Percentiles rank a stretch among this genome's conserved stretches.
Evolutionary conservation across 331 rosid genomes (phyloP).

Genomic region (Cucumis variabilis): DNA sequence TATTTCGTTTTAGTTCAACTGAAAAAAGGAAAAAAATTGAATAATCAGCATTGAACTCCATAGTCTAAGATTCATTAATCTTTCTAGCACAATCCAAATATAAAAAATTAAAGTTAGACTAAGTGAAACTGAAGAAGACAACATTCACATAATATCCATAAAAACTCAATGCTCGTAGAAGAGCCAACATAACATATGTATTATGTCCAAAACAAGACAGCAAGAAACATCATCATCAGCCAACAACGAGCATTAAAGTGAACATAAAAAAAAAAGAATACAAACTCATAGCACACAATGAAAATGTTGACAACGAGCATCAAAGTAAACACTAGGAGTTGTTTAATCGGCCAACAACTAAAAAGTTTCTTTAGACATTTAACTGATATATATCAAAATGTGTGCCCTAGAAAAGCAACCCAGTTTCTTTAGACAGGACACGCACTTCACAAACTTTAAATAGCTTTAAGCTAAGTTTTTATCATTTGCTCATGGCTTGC

Average conservation of each 20-base stretch:
- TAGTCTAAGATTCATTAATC: not conserved
- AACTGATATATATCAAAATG: not conserved
- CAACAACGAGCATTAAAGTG: not conserved
- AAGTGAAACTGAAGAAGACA: too few relatives aligned
- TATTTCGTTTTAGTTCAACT: not conserved
- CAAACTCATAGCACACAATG: conserved; percentile 63
- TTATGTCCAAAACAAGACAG: not conserved
- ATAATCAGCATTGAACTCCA: not conserved
- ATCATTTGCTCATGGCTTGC: not conserved
- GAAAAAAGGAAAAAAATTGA: not conserved
- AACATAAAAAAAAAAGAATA: conserved; percentile 14
- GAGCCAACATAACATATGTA: not conserved
- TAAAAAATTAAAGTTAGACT: not conserved
- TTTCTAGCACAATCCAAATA: not conserved
- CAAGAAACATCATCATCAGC: not conserved
- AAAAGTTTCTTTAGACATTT: not conserved
- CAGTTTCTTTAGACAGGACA: not conserved
- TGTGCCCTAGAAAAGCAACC: not conserved
- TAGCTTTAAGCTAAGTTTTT: conserved; percentile 18
- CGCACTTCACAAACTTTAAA: not conserved
- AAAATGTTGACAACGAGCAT: too few relatives aligned
- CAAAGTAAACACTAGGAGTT: too few relatives aligned
- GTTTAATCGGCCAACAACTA: too few relatives aligned
- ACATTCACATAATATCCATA: conserved; percentile 20
- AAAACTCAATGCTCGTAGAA: not conserved